Evolutionary conservation across 2,329 filamentous ascomycete genomes (phyloP).

Genomic region (Ophiosphaerella herpotricha): DNA sequence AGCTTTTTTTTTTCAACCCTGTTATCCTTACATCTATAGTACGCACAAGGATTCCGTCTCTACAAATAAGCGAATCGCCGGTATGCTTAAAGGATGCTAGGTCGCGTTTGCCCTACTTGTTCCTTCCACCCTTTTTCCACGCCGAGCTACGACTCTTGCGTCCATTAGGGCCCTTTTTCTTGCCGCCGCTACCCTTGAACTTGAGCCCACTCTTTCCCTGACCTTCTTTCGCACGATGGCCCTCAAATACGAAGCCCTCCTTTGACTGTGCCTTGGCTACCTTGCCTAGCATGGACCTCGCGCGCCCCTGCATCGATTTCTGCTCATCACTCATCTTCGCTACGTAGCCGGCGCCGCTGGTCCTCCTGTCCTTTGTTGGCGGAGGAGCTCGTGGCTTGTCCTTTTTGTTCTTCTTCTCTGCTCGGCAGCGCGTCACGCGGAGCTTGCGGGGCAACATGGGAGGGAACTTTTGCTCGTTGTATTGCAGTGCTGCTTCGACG

Average conservation of each 20-base stretch:
- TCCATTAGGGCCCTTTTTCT: constrained; percentile 49
- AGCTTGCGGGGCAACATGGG: constrained; percentile 89
- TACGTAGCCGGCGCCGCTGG: constrained; percentile 61
- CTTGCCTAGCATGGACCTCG: constrained; percentile 73
- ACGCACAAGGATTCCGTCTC: too few species aligned
- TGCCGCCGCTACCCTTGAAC: constrained; percentile 54
- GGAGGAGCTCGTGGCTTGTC: constrained; percentile 34
- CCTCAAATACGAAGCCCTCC: constrained; percentile 79
- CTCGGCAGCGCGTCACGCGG: constrained; percentile 85
- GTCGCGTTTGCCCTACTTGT: neutral
- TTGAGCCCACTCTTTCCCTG: constrained; percentile 68
- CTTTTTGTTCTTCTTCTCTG: constrained; percentile 50
- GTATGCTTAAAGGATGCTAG: too few species aligned
- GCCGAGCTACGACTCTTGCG: constrained; percentile 50
- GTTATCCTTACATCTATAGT: too few species aligned
- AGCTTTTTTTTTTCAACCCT: too few species aligned
- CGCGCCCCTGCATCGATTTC: constrained; percentile 73
- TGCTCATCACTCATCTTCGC: constrained; percentile 73
- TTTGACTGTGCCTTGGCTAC: constrained; percentile 67
- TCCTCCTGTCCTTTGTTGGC: constrained; percentile 36
- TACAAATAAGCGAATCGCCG: too few species aligned
- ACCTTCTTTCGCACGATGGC: constrained; percentile 71
- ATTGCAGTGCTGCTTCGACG: constrained; percentile 87
- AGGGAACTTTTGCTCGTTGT: constrained; percentile 89
- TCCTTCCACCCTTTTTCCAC: constrained; percentile 52